A percentile compares a stretch with the other conserved stretches of the same genome.
These are phyloP conservation scores for Arthrobotrys conoides DNA, from an alignment of 2,329 filamentous ascomycete genomes.

Conservation along the genomic window DNA sequence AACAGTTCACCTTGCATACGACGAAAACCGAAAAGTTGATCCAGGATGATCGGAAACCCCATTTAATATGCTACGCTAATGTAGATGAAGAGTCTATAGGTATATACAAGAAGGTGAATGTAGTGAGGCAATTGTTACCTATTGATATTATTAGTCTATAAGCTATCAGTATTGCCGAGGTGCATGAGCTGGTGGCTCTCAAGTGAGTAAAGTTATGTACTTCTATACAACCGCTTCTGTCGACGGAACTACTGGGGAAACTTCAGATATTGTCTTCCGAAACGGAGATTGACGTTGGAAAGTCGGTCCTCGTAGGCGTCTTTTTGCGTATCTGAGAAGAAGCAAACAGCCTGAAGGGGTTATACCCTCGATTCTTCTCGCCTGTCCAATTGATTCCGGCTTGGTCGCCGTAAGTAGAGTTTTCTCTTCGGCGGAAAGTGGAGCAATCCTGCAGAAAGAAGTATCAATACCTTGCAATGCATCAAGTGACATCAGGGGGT, in stretches of 20 bases:
- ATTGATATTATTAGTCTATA: conserved; percentile 3
- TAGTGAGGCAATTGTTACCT: conserved; percentile 8
- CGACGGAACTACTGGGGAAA: neutral
- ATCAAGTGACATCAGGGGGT: too few species aligned
- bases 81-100: conserved; percentile 24
- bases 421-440: conserved; percentile 84
- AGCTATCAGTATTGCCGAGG: neutral
- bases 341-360: conserved; percentile 74
- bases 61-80: conserved; percentile 26
- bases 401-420: conserved; percentile 77
- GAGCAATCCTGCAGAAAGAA: conserved; percentile 71
- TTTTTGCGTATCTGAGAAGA: conserved; percentile 52
- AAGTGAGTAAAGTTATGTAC: neutral
- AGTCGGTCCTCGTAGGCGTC: conserved; percentile 24
- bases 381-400: conserved; percentile 90
- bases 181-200: neutral
- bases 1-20: conserved; percentile 25
- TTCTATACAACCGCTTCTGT: neutral
- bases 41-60: conserved; percentile 10
- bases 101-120: conserved; percentile 35
- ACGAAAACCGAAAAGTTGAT: conserved; percentile 14
- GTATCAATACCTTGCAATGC: neutral
- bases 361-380: conserved; percentile 85
- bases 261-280: neutral
- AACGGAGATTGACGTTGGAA: conserved; percentile 12